Base-by-base conservation (phyloP, 2,329 filamentous ascomycete species). In the Macrophomina tecta region DNA sequence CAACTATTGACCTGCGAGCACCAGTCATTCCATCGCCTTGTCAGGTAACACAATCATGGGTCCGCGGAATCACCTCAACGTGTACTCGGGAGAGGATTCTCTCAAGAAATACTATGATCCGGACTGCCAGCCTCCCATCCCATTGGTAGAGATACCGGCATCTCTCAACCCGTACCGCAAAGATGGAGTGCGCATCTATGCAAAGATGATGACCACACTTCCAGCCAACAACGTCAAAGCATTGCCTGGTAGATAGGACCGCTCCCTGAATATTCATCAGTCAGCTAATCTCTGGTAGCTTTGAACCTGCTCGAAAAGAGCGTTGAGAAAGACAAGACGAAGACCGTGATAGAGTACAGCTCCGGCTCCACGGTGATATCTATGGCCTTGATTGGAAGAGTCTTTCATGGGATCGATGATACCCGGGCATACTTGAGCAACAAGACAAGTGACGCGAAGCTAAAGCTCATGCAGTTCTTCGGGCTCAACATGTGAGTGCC, bases 181-280 rank as follows among this genome's bases (percentile, higher is more conserved):
- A 32, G 82, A 89, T 83, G 85, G 85, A 4, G 84, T 90, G 4
- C 82, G 86, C 11, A 87, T 90, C 63, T 89, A 88, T 69, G 87
- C 87, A 45, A 89, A 90, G 77, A 86, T 90, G 85, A 85, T 90
- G 83, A 87, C 85, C 2, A 85, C 85, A 80, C 85, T 87, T 70
- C 87, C 88, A 0, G 85, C 87, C 3, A 86, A 90, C 68, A 90
- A 90, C 56, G 87, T 90, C 70, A 90, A 90, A 72, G 82, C 84
- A 2, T 82, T 90, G 76, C 87, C 87, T 70, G 85, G 84, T 84
- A 74, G 71, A 64, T 32, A 36, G 3, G n/a, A 18, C 38, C 7
- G 23, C 1, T 14, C 4, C 4, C 23, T 30, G 6, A 23, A 16
- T 32, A 5, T 63, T 4, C 28, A 14, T 45, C 12, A 18, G 28